Conservation (phyloP, 371 early-diverging fungal genomes). For the Polyrhizophydium stewartii region DNA sequence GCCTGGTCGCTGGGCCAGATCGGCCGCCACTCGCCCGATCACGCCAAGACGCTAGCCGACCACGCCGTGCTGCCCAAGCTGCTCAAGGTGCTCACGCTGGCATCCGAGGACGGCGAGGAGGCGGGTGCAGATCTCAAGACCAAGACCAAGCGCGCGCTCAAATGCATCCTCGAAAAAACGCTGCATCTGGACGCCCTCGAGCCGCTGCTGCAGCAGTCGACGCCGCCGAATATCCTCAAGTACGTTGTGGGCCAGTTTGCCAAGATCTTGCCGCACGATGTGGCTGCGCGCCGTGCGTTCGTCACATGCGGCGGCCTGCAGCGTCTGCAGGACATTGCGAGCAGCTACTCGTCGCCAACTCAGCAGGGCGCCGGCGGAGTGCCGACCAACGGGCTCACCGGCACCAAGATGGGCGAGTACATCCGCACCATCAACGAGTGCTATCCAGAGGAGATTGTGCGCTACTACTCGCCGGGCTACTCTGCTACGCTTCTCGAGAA, state of each 20-base stretch:
- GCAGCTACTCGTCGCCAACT: conserved; percentile 11
- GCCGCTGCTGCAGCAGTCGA: conserved; percentile 40
- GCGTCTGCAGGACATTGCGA: conserved; percentile 49
- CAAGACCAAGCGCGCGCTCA: conserved; percentile 49
- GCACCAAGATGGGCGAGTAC: conserved; percentile 49
- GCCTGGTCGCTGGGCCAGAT: conserved; percentile 57
- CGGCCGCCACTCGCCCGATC: conserved; percentile 52
- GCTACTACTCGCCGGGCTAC: conserved; percentile 56
- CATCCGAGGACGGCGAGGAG: conserved; percentile 14
- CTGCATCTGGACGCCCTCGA: conserved; percentile 43
- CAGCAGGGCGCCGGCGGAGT: neutral
- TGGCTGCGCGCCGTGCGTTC: conserved; percentile 46
- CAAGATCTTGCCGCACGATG: conserved; percentile 53
- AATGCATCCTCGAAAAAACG: conserved; percentile 48
- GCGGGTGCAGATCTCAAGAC: conserved; percentile 41
- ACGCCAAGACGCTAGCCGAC: conserved; percentile 52
- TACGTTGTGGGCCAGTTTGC: conserved; percentile 51
- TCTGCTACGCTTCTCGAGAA: conserved; percentile 45
- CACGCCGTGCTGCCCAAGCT: conserved; percentile 42
- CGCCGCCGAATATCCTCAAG: conserved; percentile 49
- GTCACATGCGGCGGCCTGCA: conserved; percentile 48
- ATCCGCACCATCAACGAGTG: conserved; percentile 50
- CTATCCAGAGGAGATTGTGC: conserved; percentile 56
- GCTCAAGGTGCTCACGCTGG: conserved; percentile 31
- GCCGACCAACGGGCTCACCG: conserved; percentile 16